These are phyloP conservation scores for Melocanna baccifera DNA, from an alignment of 176 grass and related monocot species.

Conservation along the genomic window DNA sequence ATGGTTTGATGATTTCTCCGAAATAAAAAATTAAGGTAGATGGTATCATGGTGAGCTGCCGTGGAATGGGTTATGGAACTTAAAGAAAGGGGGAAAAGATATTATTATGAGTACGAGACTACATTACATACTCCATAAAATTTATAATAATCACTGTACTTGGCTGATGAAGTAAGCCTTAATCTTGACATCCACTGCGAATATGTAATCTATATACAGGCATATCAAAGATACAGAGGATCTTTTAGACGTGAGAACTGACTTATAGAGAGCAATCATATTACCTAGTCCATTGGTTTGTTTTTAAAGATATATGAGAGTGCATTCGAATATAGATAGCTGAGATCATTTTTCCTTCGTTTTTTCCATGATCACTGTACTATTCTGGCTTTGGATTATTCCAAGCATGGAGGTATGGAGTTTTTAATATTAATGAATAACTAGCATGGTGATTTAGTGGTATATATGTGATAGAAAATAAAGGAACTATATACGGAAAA, in stretches of 20 bases:
- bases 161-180: slow-evolving; percentile 11
- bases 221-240: slow-evolving; percentile 17
- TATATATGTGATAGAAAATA: too few species aligned
- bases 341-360: neutral
- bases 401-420: neutral
- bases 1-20: neutral
- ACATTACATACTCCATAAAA: neutral
- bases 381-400: slow-evolving; percentile 8
- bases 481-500: too few species aligned
- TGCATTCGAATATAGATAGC: neutral
- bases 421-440: neutral
- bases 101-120: neutral
- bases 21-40: neutral
- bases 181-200: neutral
- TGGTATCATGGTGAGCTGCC: neutral
- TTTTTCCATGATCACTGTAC: neutral
- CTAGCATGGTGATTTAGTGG: too few species aligned
- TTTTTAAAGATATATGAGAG: neutral
- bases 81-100: neutral
- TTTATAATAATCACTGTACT: neutral
- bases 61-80: slow-evolving; percentile 4
- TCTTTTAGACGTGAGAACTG: slow-evolving; percentile 20
- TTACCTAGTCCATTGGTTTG: neutral
- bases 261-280: neutral
- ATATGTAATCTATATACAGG: slow-evolving; percentile 26